phyloP scores from a whole-genome alignment of 2,329 filamentous ascomycete genomes.

The Colletotrichum sp. region DNA sequence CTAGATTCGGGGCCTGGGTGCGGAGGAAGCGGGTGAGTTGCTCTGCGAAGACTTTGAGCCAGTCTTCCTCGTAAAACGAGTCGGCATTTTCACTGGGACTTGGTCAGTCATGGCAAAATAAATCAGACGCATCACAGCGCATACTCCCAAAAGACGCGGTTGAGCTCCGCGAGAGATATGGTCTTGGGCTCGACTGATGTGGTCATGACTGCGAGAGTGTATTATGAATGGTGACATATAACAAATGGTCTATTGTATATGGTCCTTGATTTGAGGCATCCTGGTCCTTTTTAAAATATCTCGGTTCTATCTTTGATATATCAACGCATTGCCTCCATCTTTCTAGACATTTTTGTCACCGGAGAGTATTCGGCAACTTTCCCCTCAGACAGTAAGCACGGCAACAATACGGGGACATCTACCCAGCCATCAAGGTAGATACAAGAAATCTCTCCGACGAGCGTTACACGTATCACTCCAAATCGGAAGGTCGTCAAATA shows the following conservation, averaged over 20 bases:
- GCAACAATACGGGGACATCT: background rate
- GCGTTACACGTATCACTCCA: background rate
- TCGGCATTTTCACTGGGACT: conserved; percentile 6
- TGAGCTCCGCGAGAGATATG: conserved; percentile 12
- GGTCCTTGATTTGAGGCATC: background rate
- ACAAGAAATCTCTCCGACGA: background rate
- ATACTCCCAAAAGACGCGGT: conserved; percentile 20
- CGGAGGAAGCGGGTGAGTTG: conserved; percentile 16
- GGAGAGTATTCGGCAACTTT: conserved; percentile 19
- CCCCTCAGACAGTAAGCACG: background rate
- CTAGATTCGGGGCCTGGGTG: conserved; percentile 6
- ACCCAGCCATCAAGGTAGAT: background rate
- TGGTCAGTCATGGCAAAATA: background rate
- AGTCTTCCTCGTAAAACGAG: conserved; percentile 15
- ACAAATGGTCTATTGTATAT: background rate
- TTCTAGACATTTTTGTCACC: background rate
- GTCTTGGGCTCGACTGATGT: background rate
- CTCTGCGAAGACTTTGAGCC: conserved; percentile 18
- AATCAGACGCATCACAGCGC: background rate
- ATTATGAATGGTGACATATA: background rate
- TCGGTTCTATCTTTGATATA: background rate
- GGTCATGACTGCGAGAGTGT: background rate
- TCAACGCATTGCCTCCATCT: background rate
- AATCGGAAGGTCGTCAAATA: background rate
- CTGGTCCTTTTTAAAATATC: background rate